Evolutionary conservation across 1,284 basidiomycete species (phyloP).

Genomic region (Vanrija humicola): DNA sequence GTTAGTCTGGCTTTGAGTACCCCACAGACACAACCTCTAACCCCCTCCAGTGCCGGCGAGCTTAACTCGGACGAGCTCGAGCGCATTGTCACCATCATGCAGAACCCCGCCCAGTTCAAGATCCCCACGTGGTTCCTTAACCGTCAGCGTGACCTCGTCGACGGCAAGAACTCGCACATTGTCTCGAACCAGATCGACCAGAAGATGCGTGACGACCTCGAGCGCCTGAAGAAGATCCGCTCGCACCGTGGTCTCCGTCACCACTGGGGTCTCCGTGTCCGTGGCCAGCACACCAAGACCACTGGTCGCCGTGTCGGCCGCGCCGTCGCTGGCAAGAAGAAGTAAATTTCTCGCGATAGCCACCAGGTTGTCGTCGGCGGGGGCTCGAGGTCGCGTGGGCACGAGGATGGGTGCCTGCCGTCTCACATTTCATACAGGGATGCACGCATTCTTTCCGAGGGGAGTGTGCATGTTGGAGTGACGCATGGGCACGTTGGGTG

Average conservation of each 20-base stretch:
- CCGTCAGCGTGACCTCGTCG: constrained; percentile 96
- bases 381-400: neutral
- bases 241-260: constrained; percentile 97
- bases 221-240: constrained; percentile 99
- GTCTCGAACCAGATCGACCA: constrained; percentile 97
- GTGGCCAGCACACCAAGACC: constrained; percentile 99
- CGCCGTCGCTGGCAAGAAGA: constrained; percentile 25
- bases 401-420: constrained; percentile 1
- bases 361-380: neutral
- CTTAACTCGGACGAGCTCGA: constrained; percentile 97
- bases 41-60: constrained; percentile 61
- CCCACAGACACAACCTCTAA: neutral
- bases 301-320: constrained; percentile 53
- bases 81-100: constrained; percentile 98
- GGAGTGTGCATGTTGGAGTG: neutral
- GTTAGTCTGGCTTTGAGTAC: neutral
- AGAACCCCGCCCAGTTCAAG: constrained; percentile 99
- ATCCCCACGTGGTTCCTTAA: constrained; percentile 98
- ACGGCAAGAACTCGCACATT: constrained; percentile 95
- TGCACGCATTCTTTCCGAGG: constrained; percentile 4
- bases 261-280: constrained; percentile 90
- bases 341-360: constrained; percentile 17
- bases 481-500: neutral
- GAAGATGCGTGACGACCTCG: constrained; percentile 96
- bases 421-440: constrained; percentile 5